These are phyloP conservation scores for Coprinellus micaceus DNA, from an alignment of 768 basidiomycete species.

Conservation along the genomic window DNA sequence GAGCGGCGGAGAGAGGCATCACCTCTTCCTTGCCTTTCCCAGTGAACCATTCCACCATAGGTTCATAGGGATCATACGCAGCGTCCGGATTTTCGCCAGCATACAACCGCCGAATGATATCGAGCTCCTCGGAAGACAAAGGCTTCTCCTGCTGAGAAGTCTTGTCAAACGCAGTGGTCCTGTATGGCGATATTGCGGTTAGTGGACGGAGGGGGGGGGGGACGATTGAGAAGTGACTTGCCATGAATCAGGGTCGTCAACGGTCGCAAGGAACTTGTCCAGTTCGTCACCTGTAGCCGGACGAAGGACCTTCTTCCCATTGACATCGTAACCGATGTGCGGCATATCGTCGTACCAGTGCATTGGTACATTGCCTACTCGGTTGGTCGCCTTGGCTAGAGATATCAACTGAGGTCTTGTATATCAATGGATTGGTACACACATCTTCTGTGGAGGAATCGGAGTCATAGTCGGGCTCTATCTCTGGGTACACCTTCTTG, in stretches of 20 bases:
- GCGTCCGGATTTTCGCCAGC: constrained; percentile 89
- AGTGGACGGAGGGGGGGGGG: not conserved
- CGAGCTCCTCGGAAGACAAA: constrained; percentile 85
- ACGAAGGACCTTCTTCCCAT: constrained; percentile 90
- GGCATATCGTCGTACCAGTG: constrained; percentile 99
- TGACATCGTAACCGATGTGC: constrained; percentile 95
- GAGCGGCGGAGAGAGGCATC: constrained; percentile 88
- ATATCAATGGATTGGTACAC: constrained; percentile 24
- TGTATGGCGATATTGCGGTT: constrained; percentile 21
- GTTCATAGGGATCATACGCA: constrained; percentile 87
- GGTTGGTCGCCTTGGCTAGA: constrained; percentile 74
- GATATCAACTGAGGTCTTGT: not conserved
- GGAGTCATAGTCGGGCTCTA: constrained; percentile 87
- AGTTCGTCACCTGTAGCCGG: constrained; percentile 95
- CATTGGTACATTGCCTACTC: constrained; percentile 90
- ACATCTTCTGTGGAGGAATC: constrained; percentile 93
- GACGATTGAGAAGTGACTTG: constrained; percentile 30
- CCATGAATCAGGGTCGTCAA: constrained; percentile 92
- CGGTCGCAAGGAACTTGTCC: constrained; percentile 91
- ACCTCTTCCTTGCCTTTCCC: constrained; percentile 91
- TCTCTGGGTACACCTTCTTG: constrained; percentile 82
- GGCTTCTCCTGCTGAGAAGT: constrained; percentile 81
- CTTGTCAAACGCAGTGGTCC: constrained; percentile 93
- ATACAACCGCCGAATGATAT: constrained; percentile 90
- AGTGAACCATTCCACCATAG: constrained; percentile 95